Evolutionary conservation across 352 stramenopile species (phyloP).

Genomic region (Phytophthora colocasiae): DNA sequence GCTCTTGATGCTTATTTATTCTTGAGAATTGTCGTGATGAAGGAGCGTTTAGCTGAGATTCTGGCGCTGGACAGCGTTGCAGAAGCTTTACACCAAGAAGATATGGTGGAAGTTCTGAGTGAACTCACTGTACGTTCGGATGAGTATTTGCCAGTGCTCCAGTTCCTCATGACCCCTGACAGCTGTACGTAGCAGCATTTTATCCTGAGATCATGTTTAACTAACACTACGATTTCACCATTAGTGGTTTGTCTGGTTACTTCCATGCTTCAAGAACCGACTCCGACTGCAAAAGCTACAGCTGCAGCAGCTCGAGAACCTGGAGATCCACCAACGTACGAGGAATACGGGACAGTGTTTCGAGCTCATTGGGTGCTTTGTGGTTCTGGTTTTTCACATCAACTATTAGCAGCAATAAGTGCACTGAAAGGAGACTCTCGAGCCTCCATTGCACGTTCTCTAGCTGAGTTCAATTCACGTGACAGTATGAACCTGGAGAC

Average conservation of each 20-base stretch:
- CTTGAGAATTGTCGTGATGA: slow-evolving; percentile 29
- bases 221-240: slow-evolving; percentile 4
- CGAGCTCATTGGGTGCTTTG: slow-evolving; percentile 73
- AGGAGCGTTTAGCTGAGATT: slow-evolving; percentile 59
- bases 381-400: slow-evolving; percentile 59
- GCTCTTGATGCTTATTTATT: neutral
- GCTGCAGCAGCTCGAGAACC: slow-evolving; percentile 32
- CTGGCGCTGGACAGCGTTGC: slow-evolving; percentile 48
- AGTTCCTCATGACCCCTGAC: slow-evolving; percentile 70
- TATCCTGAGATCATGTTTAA: no score
- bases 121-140: slow-evolving; percentile 61
- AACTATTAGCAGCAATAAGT: slow-evolving; percentile 69
- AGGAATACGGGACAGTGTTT: slow-evolving; percentile 68
- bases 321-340: slow-evolving; percentile 59
- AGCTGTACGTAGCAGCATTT: slow-evolving; percentile 46
- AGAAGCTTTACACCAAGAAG: slow-evolving; percentile 54
- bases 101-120: slow-evolving; percentile 54
- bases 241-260: slow-evolving; percentile 54
- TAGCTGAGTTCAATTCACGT: slow-evolving; percentile 55
- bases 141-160: slow-evolving; percentile 62
- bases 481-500: slow-evolving; percentile 75
- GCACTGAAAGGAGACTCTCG: slow-evolving; percentile 42
- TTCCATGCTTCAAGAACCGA: slow-evolving; percentile 58
- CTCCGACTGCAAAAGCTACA: slow-evolving; percentile 29
- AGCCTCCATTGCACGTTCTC: slow-evolving; percentile 38